Evolutionary conservation across 129 eudicot genomes (phyloP).

Genomic region (Smallanthus sonchifolius): DNA sequence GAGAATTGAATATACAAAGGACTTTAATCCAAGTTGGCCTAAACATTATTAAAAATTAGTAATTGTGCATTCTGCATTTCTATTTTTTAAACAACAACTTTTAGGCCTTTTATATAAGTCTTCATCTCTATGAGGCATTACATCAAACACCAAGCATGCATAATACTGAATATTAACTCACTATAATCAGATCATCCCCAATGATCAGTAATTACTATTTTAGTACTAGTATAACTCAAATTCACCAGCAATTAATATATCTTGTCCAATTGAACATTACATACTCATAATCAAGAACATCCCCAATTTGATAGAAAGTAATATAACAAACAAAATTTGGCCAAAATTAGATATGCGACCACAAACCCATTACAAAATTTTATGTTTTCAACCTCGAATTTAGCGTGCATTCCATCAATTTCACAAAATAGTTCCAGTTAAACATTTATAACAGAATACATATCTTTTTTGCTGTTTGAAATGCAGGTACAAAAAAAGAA

Average conservation of each 20-base stretch:
- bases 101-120: too few species aligned
- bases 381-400: not conserved
- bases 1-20: not conserved
- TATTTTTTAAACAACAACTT: too few species aligned
- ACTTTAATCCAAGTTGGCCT: not conserved
- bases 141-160: slow-evolving; percentile 20
- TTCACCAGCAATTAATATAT: not conserved
- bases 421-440: not conserved
- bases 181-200: not conserved
- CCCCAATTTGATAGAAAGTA: slow-evolving; percentile 4
- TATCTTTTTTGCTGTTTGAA: not conserved
- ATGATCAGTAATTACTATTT: not conserved
- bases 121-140: not conserved
- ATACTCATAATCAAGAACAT: not conserved
- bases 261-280: not conserved
- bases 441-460: not conserved
- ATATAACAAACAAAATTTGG: not conserved
- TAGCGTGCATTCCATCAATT: not conserved
- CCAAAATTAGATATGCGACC: not conserved
- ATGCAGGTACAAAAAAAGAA: not conserved
- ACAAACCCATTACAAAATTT: not conserved
- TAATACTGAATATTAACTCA: not conserved
- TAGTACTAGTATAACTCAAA: not conserved
- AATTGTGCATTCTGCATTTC: too few species aligned
- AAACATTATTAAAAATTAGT: not conserved